phyloP scores from a whole-genome alignment of 2,329 filamentous ascomycete species.

The Trichoderma gracile region DNA sequence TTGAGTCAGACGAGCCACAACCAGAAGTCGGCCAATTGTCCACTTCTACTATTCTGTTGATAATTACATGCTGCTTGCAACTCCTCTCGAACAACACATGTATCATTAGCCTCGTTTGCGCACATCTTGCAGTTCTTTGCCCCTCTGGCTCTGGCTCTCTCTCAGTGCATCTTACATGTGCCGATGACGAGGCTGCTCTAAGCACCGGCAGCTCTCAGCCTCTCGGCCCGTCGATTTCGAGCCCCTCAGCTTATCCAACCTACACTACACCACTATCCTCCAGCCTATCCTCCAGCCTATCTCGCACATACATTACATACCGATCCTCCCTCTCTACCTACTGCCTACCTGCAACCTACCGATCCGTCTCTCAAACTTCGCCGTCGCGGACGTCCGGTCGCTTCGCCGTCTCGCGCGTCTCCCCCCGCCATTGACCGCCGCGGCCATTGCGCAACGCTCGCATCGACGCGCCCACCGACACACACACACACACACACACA shows the following conservation, averaged over 20 bases:
- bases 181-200: constrained; percentile 3
- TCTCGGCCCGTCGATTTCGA: neutral
- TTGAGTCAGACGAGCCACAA: constrained; percentile 30
- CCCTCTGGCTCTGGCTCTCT: too few species aligned
- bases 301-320: neutral
- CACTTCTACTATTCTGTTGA: too few species aligned
- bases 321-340: neutral
- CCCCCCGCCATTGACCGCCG: neutral
- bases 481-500: too few species aligned
- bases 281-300: too few species aligned
- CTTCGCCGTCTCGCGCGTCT: neutral
- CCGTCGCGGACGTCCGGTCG: too few species aligned
- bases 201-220: neutral
- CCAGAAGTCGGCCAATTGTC: neutral
- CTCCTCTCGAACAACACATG: too few species aligned
- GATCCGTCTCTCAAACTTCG: neutral
- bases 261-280: too few species aligned
- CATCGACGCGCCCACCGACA: neutral
- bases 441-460: neutral
- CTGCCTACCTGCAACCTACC: neutral
- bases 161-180: constrained; percentile 3
- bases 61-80: too few species aligned
- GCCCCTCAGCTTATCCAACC: constrained; percentile 2
- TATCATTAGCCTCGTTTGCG: too few species aligned
- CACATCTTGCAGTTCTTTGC: neutral